These are phyloP conservation scores for Myriosclerotinia duriaeana DNA, from an alignment of 2,329 filamentous ascomycete species.

Conservation along the genomic window DNA sequence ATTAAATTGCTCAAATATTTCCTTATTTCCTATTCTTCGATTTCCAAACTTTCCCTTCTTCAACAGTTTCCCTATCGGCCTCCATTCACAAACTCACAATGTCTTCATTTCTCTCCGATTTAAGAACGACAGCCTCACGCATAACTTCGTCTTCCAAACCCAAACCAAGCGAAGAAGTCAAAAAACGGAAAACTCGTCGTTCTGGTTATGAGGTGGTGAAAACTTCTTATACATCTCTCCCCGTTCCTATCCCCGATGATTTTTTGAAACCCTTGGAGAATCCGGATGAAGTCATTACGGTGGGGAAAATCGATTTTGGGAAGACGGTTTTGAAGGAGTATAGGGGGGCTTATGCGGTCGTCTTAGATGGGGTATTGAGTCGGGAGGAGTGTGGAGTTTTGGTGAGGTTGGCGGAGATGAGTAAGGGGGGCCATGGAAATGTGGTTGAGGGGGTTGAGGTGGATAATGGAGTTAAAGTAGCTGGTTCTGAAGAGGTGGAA, in stretches of 20 bases:
- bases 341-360: slow-evolving; percentile 54
- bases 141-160: not conserved
- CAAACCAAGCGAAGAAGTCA: not conserved
- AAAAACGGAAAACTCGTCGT: not conserved
- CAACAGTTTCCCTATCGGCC: not conserved
- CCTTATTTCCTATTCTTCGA: not conserved
- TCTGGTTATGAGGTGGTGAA: slow-evolving; percentile 22
- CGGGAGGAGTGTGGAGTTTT: slow-evolving; percentile 10
- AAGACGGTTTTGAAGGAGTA: slow-evolving; percentile 53
- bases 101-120: slow-evolving; percentile 2
- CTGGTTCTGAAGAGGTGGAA: not conserved
- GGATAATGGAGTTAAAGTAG: not conserved
- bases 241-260: slow-evolving; percentile 45
- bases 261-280: slow-evolving; percentile 53
- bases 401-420: slow-evolving; percentile 19
- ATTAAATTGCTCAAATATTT: not conserved
- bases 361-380: slow-evolving; percentile 51
- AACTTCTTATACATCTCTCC: slow-evolving; percentile 42
- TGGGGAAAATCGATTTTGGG: slow-evolving; percentile 54
- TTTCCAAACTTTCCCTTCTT: not conserved
- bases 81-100: slow-evolving; percentile 4
- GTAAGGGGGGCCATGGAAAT: slow-evolving; percentile 18
- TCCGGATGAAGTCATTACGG: slow-evolving; percentile 32
- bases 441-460: too few species aligned
- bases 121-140: not conserved